Conservation (phyloP, 2,329 filamentous ascomycete species). For the Dryadomyces quercus-mongolicae region DNA sequence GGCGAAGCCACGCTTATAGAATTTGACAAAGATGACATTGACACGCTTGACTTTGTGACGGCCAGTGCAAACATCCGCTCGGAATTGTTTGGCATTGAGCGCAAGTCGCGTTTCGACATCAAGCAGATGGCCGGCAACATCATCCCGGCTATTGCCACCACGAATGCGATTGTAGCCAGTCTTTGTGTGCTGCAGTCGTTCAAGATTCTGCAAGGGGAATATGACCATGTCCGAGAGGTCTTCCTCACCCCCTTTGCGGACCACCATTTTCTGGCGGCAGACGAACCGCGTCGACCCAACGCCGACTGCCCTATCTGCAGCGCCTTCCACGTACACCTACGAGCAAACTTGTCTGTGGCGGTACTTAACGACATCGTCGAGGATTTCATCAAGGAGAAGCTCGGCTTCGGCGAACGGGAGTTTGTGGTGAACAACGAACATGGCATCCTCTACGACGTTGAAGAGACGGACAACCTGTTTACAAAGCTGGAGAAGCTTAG, state of each 20-base stretch:
- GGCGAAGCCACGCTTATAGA: constrained; percentile 52
- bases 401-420: constrained; percentile 64
- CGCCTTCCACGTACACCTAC: constrained; percentile 53
- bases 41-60: constrained; percentile 89
- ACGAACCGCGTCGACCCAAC: constrained; percentile 53
- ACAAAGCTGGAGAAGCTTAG: constrained; percentile 72
- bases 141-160: constrained; percentile 95
- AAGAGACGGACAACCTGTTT: constrained; percentile 72
- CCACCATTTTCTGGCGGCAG: constrained; percentile 46
- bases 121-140: constrained; percentile 99
- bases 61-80: constrained; percentile 85
- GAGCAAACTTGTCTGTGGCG: constrained; percentile 56
- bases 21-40: constrained; percentile 95
- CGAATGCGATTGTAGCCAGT: constrained; percentile 90
- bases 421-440: constrained; percentile 64
- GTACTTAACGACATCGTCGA: constrained; percentile 74
- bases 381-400: constrained; percentile 52
- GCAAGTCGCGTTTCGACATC: constrained; percentile 86
- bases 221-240: constrained; percentile 63
- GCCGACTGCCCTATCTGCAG: constrained; percentile 76
- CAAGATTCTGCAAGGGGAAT: constrained; percentile 71
- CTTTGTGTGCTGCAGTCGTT: constrained; percentile 87
- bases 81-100: constrained; percentile 75
- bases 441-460: constrained; percentile 77
- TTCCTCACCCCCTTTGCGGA: constrained; percentile 62